Conservation (phyloP, 306 rosid species). For the Erythrophleum fordii region DNA sequence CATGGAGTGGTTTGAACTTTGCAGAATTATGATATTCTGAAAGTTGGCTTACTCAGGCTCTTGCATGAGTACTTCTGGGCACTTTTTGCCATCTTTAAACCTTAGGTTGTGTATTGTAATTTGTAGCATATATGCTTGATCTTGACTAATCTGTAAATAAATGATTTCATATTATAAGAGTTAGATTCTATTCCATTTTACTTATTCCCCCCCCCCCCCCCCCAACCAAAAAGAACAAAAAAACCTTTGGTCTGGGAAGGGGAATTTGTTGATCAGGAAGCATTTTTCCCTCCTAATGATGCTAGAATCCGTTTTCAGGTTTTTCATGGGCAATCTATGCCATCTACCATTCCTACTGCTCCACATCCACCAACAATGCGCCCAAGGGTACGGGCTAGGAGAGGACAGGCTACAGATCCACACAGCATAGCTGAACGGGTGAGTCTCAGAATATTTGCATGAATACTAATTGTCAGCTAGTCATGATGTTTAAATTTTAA, state of each 20-base stretch:
- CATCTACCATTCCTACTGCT: conserved; percentile 60
- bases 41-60: conserved; percentile 26
- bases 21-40: background rate
- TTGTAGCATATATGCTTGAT: background rate
- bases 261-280: conserved; percentile 11
- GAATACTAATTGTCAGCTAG: conserved; percentile 14
- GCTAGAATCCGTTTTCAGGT: conserved; percentile 53
- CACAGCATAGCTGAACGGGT: conserved; percentile 99
- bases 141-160: conserved; percentile 15
- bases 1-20: conserved; percentile 11
- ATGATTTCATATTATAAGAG: conserved; percentile 8
- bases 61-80: background rate
- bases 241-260: background rate
- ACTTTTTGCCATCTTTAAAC: background rate
- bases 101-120: background rate
- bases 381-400: conserved; percentile 94
- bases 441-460: conserved; percentile 40
- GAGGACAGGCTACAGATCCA: conserved; percentile 99
- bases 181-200: background rate
- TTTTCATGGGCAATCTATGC: conserved; percentile 81
- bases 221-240: too few relatives aligned
- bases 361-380: conserved; percentile 94
- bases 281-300: conserved; percentile 13
- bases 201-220: too few relatives aligned
- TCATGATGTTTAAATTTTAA: conserved; percentile 19